These are phyloP conservation scores for Naganishia randhawae DNA, from an alignment of 768 basidiomycete genomes.

Conservation along the genomic window DNA sequence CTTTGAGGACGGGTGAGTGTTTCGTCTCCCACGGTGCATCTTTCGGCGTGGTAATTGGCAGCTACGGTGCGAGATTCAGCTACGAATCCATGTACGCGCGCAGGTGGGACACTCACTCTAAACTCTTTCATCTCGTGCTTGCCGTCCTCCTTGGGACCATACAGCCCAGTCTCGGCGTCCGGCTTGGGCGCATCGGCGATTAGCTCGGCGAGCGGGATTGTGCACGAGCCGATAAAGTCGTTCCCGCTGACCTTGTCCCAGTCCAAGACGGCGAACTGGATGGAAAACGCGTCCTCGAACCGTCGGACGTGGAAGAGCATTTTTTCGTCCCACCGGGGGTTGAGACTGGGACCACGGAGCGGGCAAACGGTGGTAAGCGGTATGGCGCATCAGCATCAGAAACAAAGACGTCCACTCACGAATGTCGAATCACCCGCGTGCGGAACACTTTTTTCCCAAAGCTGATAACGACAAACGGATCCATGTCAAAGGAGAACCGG, in stretches of 20 bases:
- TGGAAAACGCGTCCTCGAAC: constrained; percentile 73
- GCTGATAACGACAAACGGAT: constrained; percentile 90
- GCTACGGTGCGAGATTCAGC: constrained; percentile 33
- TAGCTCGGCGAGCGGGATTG: constrained; percentile 68
- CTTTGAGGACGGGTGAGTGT: constrained; percentile 64
- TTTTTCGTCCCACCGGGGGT: constrained; percentile 92
- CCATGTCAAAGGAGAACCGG: constrained; percentile 67
- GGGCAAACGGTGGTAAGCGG: no score
- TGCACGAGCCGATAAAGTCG: constrained; percentile 78
- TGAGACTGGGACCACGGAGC: constrained; percentile 59
- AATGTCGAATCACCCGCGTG: constrained; percentile 55
- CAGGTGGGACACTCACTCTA: constrained; percentile 44
- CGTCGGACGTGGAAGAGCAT: constrained; percentile 88
- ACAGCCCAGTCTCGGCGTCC: constrained; percentile 57
- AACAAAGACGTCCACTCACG: not conserved
- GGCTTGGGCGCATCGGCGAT: constrained; percentile 66
- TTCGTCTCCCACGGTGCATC: constrained; percentile 69
- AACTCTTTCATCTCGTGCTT: constrained; percentile 69
- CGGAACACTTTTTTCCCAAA: constrained; percentile 97
- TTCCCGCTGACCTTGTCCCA: constrained; percentile 84
- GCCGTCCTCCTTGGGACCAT: constrained; percentile 58
- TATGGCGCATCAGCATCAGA: no score
- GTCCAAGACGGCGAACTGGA: constrained; percentile 80
- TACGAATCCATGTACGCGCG: constrained; percentile 6
- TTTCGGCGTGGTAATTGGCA: constrained; percentile 63